These are phyloP conservation scores for Ophiostoma sp. DNA, from an alignment of 2,329 filamentous ascomycete genomes.

Conservation along the genomic window DNA sequence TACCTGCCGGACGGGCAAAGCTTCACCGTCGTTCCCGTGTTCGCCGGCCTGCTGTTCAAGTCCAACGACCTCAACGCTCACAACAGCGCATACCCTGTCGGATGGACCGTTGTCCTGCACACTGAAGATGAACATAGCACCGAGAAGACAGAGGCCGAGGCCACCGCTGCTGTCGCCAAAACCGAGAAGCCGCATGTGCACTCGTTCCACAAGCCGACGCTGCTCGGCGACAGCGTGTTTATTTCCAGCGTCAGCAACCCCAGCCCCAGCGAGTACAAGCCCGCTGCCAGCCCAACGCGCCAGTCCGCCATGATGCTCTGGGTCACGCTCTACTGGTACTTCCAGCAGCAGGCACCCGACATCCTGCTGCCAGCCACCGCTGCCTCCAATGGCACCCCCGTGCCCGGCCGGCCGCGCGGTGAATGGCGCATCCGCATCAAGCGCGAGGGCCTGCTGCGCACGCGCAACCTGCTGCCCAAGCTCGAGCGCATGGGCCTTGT, in stretches of 20 bases:
- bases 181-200: conserved; percentile 41
- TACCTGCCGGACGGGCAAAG: conserved; percentile 84
- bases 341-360: conserved; percentile 74
- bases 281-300: conserved; percentile 72
- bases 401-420: conserved; percentile 66
- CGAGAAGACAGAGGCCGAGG: conserved; percentile 16
- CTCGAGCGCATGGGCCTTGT: conserved; percentile 90
- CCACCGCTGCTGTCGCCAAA: conserved; percentile 12
- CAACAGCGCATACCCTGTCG: conserved; percentile 68
- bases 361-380: conserved; percentile 54
- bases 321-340: conserved; percentile 95
- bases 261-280: conserved; percentile 71
- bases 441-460: conserved; percentile 80
- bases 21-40: conserved; percentile 76
- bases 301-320: conserved; percentile 97
- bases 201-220: conserved; percentile 68
- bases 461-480: conserved; percentile 78
- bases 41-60: conserved; percentile 89
- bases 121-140: conserved; percentile 47
- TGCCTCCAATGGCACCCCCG: conserved; percentile 58
- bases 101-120: conserved; percentile 85
- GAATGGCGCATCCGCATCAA: conserved; percentile 85
- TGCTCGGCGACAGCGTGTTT: conserved; percentile 76
- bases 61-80: conserved; percentile 66
- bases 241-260: conserved; percentile 89